Base-by-base conservation (phyloP, 148 eudicot species). In the Chenopodium berlandieri region DNA sequence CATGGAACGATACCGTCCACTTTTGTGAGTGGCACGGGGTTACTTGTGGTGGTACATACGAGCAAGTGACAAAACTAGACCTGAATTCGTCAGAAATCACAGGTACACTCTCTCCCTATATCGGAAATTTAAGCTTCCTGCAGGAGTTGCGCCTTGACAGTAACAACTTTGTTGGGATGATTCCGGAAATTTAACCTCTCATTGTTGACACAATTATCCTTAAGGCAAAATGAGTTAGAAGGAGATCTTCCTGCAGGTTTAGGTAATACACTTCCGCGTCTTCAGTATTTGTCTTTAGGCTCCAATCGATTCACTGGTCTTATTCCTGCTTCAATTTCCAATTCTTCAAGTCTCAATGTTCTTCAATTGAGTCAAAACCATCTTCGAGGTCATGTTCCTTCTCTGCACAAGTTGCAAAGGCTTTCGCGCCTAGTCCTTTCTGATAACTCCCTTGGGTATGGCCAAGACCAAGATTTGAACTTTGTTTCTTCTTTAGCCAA, bases 401-500 rank as follows among this genome's bases (percentile, higher is more conserved):
- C 83, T n/a, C 60, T 81, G 20, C 37, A 34, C n/a, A 60, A 44
- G 16, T 81, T 81, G 37, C 0, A 19, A 6, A 67, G 32, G 2
- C 79, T 81, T 67, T 6, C 71, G 31, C 8, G 9, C 13, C 34
- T 88, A 19, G 9, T 2, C 16, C 46, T 89, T 62, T 20, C 2
- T 11, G 22, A 62, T 20, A 89, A 89, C 64, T 63, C 78, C 14
- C 82, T 89, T 13, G 89, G 89, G 11, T 52, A 32, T 13, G 79
- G 74, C 13, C 84, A 82, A 52, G 30, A 30, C 3, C 23, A 9
- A 30, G 88, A 90, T 74, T 75, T 86, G 64, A 44, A 46, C 4
- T 90, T 90, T 17, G 17, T 88, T 9, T 71, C 80, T 22, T 81
- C 88, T 16, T 52, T 90, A 11, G 48, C 71, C 44, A 88, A 90